phyloP scores from a whole-genome alignment of 371 early-diverging fungal genomes.

The Lichtheimia ramosa region DNA sequence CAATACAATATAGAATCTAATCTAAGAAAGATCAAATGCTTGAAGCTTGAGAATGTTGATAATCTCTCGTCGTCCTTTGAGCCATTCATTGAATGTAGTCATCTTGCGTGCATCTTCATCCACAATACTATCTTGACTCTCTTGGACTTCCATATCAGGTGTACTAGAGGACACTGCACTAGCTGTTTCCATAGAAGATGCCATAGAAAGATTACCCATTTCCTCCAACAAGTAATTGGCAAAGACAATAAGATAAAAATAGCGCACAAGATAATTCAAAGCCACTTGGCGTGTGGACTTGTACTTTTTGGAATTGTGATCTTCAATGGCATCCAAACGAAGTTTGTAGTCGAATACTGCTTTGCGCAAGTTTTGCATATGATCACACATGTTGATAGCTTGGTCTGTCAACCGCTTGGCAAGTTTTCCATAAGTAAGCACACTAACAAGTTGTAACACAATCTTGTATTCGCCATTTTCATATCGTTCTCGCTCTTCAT shows the following conservation, averaged over 20 bases:
- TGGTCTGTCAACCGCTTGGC: slow-evolving; percentile 72
- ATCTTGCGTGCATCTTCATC: slow-evolving; percentile 41
- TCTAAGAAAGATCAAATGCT: slow-evolving; percentile 21
- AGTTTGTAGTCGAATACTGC: slow-evolving; percentile 71
- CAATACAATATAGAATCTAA: not conserved
- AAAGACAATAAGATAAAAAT: slow-evolving; percentile 73
- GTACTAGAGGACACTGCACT: not conserved
- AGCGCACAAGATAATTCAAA: slow-evolving; percentile 67
- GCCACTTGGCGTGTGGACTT: slow-evolving; percentile 44
- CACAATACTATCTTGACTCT: slow-evolving; percentile 13
- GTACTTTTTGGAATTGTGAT: slow-evolving; percentile 49
- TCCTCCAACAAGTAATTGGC: slow-evolving; percentile 72
- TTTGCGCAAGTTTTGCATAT: slow-evolving; percentile 75
- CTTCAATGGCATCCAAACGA: slow-evolving; percentile 55
- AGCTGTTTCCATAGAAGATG: slow-evolving; percentile 1
- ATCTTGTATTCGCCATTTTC: slow-evolving; percentile 66
- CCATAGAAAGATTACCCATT: slow-evolving; percentile 23
- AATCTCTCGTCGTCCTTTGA: slow-evolving; percentile 54
- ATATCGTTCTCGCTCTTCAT: slow-evolving; percentile 51
- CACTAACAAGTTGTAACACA: slow-evolving; percentile 66
- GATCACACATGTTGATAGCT: slow-evolving; percentile 72
- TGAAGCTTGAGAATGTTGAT: slow-evolving; percentile 46
- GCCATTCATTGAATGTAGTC: slow-evolving; percentile 52
- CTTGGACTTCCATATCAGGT: not conserved
- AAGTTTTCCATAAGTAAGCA: slow-evolving; percentile 64